These are phyloP conservation scores for Aspergillus sparsus DNA, from an alignment of 495 filamentous ascomycete genomes.

Conservation along the genomic window DNA sequence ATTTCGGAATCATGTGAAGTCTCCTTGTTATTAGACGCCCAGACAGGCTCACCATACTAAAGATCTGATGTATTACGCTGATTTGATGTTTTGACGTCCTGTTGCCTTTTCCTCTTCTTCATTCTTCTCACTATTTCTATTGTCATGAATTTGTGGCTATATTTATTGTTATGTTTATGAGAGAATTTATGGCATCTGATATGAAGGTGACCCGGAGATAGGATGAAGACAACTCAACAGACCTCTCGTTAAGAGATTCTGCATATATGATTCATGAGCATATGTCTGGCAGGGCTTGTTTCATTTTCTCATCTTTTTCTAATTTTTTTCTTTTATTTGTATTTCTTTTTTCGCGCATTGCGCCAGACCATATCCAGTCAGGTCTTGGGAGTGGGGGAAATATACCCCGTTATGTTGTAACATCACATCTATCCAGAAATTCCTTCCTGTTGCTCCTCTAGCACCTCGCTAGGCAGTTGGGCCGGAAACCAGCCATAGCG, in stretches of 20 bases:
- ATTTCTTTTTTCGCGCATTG: no score
- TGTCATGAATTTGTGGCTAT: constrained; percentile 3
- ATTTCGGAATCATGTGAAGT: not conserved
- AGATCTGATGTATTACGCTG: constrained; percentile 7
- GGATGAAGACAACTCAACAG: constrained; percentile 16
- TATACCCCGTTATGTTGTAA: no score
- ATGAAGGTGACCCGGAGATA: constrained; percentile 14
- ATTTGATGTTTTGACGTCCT: not conserved
- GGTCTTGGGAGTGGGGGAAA: no score
- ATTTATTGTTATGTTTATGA: constrained; percentile 13
- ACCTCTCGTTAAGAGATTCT: constrained; percentile 19
- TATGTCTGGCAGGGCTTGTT: not conserved
- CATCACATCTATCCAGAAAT: constrained; percentile 1
- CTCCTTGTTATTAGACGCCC: not conserved
- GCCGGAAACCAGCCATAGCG: constrained; percentile 78
- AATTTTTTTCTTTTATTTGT: no score
- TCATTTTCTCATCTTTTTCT: no score
- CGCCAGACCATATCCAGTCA: no score
- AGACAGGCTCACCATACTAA: not conserved
- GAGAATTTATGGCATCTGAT: constrained; percentile 18
- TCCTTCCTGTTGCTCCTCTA: constrained; percentile 18
- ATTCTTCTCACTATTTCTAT: not conserved
- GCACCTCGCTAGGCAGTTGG: constrained; percentile 39
- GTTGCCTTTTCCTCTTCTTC: not conserved
- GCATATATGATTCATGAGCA: constrained; percentile 17